Conservation (phyloP, 768 basidiomycete species). For the Gloeostereum incarnatum region DNA sequence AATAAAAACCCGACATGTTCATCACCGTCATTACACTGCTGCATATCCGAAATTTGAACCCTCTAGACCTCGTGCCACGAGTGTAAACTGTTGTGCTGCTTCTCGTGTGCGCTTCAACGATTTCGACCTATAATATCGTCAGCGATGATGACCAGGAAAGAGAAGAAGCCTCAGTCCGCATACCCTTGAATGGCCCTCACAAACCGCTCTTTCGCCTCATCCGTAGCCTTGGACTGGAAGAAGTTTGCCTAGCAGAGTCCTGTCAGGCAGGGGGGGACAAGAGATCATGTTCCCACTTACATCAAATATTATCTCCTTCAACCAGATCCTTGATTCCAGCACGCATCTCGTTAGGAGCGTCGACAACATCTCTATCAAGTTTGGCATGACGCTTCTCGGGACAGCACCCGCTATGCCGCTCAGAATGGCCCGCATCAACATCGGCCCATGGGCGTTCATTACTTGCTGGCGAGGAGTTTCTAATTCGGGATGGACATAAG, state of each 20-base stretch:
- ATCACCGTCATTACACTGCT: conserved; percentile 33
- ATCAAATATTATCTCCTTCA: conserved; percentile 58
- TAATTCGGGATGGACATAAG: conserved; percentile 54
- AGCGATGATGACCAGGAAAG: neutral
- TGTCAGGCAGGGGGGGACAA: conserved; percentile 3
- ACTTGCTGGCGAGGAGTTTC: conserved; percentile 43
- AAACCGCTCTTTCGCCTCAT: conserved; percentile 73
- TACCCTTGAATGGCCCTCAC: conserved; percentile 64
- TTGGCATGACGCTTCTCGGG: conserved; percentile 74
- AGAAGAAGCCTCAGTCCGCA: conserved; percentile 9
- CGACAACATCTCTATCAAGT: conserved; percentile 76
- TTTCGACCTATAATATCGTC: conserved; percentile 40
- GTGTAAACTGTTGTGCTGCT: conserved; percentile 80
- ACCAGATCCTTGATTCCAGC: conserved; percentile 55
- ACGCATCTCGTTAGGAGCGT: conserved; percentile 52
- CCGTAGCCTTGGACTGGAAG: conserved; percentile 59
- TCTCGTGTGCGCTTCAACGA: conserved; percentile 69
- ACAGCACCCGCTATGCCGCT: conserved; percentile 78
- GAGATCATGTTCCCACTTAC: conserved; percentile 24
- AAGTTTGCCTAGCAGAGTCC: conserved; percentile 51
- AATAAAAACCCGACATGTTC: too few relatives aligned
- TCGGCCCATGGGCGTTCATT: conserved; percentile 44
- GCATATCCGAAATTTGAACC: conserved; percentile 84
- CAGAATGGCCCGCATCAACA: conserved; percentile 65
- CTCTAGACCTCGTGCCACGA: conserved; percentile 77